Evolutionary conservation across 148 eudicot species (phyloP), one percentile per base, ranked within the genome.

Genomic region (Silene conica): DNA sequence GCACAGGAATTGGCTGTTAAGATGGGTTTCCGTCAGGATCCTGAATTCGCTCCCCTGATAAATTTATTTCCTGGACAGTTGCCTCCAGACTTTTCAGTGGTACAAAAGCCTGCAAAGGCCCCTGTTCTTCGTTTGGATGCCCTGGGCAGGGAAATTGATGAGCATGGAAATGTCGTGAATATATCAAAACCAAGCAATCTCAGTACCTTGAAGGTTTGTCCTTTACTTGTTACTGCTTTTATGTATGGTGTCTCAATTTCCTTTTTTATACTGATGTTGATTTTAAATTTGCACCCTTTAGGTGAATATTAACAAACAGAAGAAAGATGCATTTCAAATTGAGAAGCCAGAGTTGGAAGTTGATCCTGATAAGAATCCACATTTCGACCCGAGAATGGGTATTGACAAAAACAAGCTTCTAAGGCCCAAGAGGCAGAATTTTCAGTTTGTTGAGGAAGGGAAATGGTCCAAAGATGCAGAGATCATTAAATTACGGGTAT

Each of bases 371-470:
- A 78, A 82, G 77, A 87, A 95, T 86, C 98, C 98, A 56, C 87
- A 87, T 75, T 95, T 86, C 82, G 98, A 95, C 80, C 82, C 96
- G 2, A 84, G 90, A 79, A 90, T 95, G 99, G 97, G 96, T 63
- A 89, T 95, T 31, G 82, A 95, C 78, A 85, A 93, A 62, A 87
- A 77, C 69, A 92, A 95, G 82, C 82, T 95, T 69, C 86, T 95
- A 71, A 88, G 99, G 83, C 97, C 99, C 65, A 95, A 90, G 83
- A 90, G 85, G 74, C 80, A 83, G 84, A 82, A 67, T 56, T 92
- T 95, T 79, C 99, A 84, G 85, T 95, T 95, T 86, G 99, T 92
- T n/a, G 97, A 92, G 81, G 99, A 95, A 90, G 99, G 99, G 45
- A 92, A 92, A 86, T 95, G 99, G 99, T 84, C 99, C 16, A 90